These are phyloP conservation scores for Stephanocyclus meneghinianus DNA, from an alignment of 352 stramenopile genomes.

Conservation along the genomic window DNA sequence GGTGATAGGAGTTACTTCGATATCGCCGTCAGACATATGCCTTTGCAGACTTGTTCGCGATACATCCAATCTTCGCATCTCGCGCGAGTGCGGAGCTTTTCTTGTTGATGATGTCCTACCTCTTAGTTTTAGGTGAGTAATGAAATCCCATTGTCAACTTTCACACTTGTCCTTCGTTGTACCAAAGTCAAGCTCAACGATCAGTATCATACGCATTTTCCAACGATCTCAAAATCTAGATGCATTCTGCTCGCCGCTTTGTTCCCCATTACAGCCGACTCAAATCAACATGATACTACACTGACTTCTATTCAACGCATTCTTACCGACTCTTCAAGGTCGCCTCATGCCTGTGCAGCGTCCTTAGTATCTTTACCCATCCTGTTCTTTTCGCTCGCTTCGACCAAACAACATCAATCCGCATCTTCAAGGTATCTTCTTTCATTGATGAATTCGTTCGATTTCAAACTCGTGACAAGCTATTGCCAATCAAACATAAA, in stretches of 20 bases:
- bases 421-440: conserved; percentile 43
- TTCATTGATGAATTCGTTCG: conserved; percentile 46
- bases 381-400: conserved; percentile 52
- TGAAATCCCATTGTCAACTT: no score
- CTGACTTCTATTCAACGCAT: conserved; percentile 47
- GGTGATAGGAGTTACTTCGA: conserved; percentile 31
- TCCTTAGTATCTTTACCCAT: conserved; percentile 42
- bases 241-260: conserved; percentile 52
- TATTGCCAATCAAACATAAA: conserved; percentile 29
- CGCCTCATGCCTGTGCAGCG: conserved; percentile 8
- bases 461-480: conserved; percentile 29
- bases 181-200: background rate
- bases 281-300: conserved; percentile 43
- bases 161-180: no score
- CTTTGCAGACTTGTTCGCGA: conserved; percentile 31
- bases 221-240: conserved; percentile 15
- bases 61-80: conserved; percentile 13
- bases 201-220: conserved; percentile 5
- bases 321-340: conserved; percentile 28
- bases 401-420: conserved; percentile 22
- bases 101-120: conserved; percentile 37
- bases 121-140: conserved; percentile 40
- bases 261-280: conserved; percentile 37
- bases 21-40: conserved; percentile 20
- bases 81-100: conserved; percentile 22